A percentile compares a stretch with the other conserved stretches of the same genome.
phyloP scores from a whole-genome alignment of 1,284 basidiomycete genomes.

The Kalmanozyma brasiliensis region DNA sequence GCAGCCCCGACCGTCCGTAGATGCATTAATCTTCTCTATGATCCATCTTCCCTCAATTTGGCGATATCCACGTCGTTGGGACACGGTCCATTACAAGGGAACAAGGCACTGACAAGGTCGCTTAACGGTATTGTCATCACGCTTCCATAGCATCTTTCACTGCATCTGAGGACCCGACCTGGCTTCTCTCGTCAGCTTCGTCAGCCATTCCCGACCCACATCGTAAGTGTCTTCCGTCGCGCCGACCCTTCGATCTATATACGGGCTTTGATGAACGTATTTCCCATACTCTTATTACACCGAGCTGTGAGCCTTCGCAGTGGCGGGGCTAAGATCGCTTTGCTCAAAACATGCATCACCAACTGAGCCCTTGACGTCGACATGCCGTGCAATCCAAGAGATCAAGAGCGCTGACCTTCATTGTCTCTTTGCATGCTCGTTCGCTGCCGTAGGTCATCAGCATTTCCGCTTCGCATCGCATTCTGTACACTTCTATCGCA shows the following conservation, averaged over 20 bases:
- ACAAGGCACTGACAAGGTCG: constrained; percentile 10
- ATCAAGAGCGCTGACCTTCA: constrained; percentile 4
- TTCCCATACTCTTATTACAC: constrained; percentile 47
- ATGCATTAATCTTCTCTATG: constrained; percentile 59
- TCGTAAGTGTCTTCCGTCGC: constrained; percentile 18
- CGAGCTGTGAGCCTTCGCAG: constrained; percentile 57
- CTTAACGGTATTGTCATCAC: neutral
- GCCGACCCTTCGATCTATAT: neutral
- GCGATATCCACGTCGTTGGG: constrained; percentile 10
- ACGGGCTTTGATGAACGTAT: constrained; percentile 54
- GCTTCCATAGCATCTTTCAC: neutral
- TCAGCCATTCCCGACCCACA: neutral
- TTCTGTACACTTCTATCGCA: constrained; percentile 29
- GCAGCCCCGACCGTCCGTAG: constrained; percentile 46
- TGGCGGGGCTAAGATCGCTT: constrained; percentile 53
- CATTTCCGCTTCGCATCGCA: constrained; percentile 22
- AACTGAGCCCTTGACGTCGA: constrained; percentile 40
- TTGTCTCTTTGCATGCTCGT: neutral
- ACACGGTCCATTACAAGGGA: neutral
- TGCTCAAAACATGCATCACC: constrained; percentile 58
- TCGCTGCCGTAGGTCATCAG: neutral
- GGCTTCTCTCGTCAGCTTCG: neutral
- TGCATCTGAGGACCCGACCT: neutral
- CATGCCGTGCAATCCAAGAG: neutral
- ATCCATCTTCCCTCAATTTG: constrained; percentile 16